Evolutionary conservation across 768 basidiomycete genomes (phyloP).

Genomic region (Suillus tomentosus): DNA sequence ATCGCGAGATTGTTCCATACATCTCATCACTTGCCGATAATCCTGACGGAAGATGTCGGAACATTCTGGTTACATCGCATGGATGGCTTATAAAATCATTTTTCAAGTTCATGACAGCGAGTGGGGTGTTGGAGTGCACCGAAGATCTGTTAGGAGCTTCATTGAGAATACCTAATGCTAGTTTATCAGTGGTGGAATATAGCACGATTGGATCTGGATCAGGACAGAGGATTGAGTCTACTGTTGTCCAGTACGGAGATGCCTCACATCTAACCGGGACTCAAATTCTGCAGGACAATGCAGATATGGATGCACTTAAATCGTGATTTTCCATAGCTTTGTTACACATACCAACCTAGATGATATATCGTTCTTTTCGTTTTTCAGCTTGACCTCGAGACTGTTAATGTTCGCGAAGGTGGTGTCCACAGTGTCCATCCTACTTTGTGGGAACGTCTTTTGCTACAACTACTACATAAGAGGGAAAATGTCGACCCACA

Average conservation of each 20-base stretch:
- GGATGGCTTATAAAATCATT: conserved; percentile 64
- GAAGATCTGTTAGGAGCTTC: conserved; percentile 30
- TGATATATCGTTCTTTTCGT: background rate
- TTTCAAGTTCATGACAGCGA: conserved; percentile 49
- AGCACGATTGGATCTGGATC: background rate
- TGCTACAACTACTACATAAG: background rate
- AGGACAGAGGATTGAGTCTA: background rate
- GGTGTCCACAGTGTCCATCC: background rate
- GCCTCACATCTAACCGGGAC: background rate
- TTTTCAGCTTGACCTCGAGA: background rate
- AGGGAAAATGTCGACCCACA: background rate
- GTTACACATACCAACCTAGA: conserved; percentile 3
- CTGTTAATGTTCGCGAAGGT: background rate
- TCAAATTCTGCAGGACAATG: background rate
- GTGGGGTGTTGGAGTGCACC: conserved; percentile 39
- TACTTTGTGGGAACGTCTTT: background rate
- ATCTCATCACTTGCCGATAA: conserved; percentile 34
- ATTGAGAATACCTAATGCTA: conserved; percentile 21
- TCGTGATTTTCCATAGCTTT: background rate
- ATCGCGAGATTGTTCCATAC: conserved; percentile 41
- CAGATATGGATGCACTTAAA: background rate
- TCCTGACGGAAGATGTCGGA: conserved; percentile 14
- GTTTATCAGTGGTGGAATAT: conserved; percentile 1
- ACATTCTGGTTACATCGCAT: conserved; percentile 65
- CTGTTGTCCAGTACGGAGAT: background rate